These are phyloP conservation scores for Neofusicoccum sp. DNA, from an alignment of 2,329 filamentous ascomycete species.

Conservation along the genomic window DNA sequence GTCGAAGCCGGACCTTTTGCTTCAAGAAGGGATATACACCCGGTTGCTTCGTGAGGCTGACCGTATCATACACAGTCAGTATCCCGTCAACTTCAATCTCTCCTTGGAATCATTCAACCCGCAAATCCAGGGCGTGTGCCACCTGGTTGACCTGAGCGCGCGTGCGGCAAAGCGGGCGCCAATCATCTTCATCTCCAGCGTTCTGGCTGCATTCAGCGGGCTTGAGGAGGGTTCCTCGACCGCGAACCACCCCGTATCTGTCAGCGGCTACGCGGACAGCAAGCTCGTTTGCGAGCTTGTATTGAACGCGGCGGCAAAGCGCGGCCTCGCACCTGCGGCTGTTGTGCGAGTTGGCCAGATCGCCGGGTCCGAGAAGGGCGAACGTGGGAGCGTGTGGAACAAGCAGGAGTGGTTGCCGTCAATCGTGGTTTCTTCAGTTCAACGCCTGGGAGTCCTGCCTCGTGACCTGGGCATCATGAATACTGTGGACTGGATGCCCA, in stretches of 20 bases:
- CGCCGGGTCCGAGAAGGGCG: conserved; percentile 28
- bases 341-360: conserved; percentile 32
- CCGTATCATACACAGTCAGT: conserved; percentile 37
- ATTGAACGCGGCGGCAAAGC: conserved; percentile 29
- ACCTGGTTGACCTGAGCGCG: conserved; percentile 38
- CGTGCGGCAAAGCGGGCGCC: conserved; percentile 19
- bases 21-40: neutral
- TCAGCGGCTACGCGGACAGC: conserved; percentile 39
- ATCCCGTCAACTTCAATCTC: conserved; percentile 40
- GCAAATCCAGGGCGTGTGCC: conserved; percentile 29
- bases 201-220: conserved; percentile 35
- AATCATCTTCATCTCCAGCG: conserved; percentile 40
- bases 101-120: conserved; percentile 30
- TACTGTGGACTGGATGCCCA: conserved; percentile 29
- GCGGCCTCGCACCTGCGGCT: conserved; percentile 24
- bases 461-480: conserved; percentile 22
- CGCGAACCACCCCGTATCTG: conserved; percentile 27
- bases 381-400: too few species aligned
- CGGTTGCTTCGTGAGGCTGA: conserved; percentile 20
- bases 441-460: conserved; percentile 24
- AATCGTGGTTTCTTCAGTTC: conserved; percentile 25
- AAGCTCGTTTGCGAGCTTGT: conserved; percentile 38
- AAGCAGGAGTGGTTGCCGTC: conserved; percentile 29
- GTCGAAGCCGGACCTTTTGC: conserved; percentile 17
- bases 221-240: conserved; percentile 27